These are phyloP conservation scores for Metschnikowia vanudenii DNA, from an alignment of 805 yeast genomes.

Conservation along the genomic window DNA sequence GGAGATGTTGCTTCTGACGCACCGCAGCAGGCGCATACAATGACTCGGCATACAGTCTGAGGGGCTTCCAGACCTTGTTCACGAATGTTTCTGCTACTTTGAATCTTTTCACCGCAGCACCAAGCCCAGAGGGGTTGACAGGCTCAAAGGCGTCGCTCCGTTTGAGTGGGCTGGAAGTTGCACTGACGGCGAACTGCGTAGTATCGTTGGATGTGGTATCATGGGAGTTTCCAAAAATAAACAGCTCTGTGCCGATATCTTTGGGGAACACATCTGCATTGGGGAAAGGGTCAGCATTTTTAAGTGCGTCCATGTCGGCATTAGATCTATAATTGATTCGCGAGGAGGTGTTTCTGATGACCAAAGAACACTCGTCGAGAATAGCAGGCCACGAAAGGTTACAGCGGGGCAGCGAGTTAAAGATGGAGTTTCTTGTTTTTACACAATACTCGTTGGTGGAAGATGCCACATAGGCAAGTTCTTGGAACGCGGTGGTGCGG, in stretches of 20 bases:
- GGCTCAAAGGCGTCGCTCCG: neutral
- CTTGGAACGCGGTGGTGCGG: conserved; percentile 71
- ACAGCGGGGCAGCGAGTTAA: conserved; percentile 43
- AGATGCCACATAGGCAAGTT: conserved; percentile 62
- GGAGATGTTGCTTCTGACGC: conserved; percentile 5
- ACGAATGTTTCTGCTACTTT: neutral
- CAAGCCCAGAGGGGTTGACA: neutral
- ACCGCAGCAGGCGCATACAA: conserved; percentile 2
- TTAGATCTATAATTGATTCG: conserved; percentile 36
- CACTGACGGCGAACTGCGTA: conserved; percentile 15
- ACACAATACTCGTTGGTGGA: conserved; percentile 35
- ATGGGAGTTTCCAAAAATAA: conserved; percentile 39
- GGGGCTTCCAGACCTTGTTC: conserved; percentile 2
- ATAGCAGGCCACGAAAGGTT: conserved; percentile 57
- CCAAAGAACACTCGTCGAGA: conserved; percentile 56
- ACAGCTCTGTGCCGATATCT: neutral
- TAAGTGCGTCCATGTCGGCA: conserved; percentile 31
- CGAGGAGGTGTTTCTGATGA: conserved; percentile 49
- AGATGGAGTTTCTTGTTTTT: conserved; percentile 53
- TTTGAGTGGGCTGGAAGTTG: conserved; percentile 16
- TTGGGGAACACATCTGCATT: neutral
- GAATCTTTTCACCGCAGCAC: neutral
- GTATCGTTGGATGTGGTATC: conserved; percentile 12
- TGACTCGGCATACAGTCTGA: neutral
- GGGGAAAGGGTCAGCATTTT: conserved; percentile 16